phyloP scores from a whole-genome alignment of 1,284 basidiomycete genomes.

The Moesziomyces sp. region DNA sequence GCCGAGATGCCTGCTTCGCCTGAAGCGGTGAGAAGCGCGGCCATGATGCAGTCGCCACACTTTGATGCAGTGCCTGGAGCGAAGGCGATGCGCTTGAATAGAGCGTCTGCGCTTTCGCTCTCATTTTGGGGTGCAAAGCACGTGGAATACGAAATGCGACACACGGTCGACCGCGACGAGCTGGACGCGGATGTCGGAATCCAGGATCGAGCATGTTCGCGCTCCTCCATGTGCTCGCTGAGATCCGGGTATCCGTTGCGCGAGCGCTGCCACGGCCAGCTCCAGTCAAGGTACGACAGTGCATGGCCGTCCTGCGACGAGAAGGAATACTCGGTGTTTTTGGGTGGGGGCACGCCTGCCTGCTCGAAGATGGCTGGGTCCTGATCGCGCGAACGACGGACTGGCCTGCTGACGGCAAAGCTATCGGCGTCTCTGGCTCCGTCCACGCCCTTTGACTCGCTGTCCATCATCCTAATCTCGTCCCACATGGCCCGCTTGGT shows the following conservation, averaged over 20 bases:
- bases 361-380: slow-evolving; percentile 10
- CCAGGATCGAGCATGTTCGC: slow-evolving; percentile 20
- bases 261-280: slow-evolving; percentile 42
- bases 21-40: slow-evolving; percentile 36
- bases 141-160: slow-evolving; percentile 9
- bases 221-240: background rate
- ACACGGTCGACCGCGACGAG: slow-evolving; percentile 6
- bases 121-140: slow-evolving; percentile 12
- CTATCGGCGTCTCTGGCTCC: background rate
- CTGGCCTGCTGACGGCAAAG: slow-evolving; percentile 19
- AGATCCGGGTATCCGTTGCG: slow-evolving; percentile 49
- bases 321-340: slow-evolving; percentile 52
- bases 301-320: slow-evolving; percentile 45
- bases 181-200: background rate
- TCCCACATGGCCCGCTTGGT: slow-evolving; percentile 67
- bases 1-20: slow-evolving; percentile 27
- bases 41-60: slow-evolving; percentile 47
- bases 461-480: slow-evolving; percentile 63
- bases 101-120: slow-evolving; percentile 17
- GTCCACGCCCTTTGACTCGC: background rate
- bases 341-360: slow-evolving; percentile 30
- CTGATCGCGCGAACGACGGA: slow-evolving; percentile 19
- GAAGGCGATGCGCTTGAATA: slow-evolving; percentile 51
- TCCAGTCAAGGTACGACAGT: slow-evolving; percentile 45
- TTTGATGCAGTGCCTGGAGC: background rate